phyloP scores from a whole-genome alignment of 2,329 filamentous ascomycete species.

The Aciculosporium take region DNA sequence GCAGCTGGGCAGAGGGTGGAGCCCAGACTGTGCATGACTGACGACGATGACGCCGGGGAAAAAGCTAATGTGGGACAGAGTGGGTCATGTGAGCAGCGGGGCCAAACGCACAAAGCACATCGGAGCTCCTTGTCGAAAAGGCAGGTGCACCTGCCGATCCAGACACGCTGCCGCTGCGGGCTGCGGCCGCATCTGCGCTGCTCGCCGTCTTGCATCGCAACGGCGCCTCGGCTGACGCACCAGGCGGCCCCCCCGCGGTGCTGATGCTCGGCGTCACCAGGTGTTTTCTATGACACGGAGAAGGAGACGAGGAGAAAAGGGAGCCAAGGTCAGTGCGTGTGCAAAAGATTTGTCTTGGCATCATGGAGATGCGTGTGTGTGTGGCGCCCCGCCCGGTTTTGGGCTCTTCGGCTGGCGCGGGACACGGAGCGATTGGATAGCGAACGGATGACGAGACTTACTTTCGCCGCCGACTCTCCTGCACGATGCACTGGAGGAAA shows the following conservation, averaged over 20 bases:
- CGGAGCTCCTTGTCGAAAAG: conserved; percentile 12
- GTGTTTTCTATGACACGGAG: conserved; percentile 24
- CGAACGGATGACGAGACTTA: conserved; percentile 38
- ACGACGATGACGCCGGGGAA: background rate
- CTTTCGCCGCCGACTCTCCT: conserved; percentile 76
- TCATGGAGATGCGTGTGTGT: too few species aligned
- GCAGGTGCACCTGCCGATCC: conserved; percentile 10
- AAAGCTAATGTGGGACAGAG: background rate
- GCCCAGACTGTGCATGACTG: too few species aligned
- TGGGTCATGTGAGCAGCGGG: too few species aligned
- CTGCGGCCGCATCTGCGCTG: conserved; percentile 20
- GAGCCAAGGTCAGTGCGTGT: too few species aligned
- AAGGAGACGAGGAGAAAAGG: background rate
- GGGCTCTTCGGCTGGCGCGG: background rate
- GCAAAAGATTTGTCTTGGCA: too few species aligned
- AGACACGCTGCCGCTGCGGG: conserved; percentile 23
- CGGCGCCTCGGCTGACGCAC: conserved; percentile 26
- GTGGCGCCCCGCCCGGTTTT: background rate
- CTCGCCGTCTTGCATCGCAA: conserved; percentile 7
- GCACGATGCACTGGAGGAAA: conserved; percentile 43
- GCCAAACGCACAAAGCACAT: conserved; percentile 17
- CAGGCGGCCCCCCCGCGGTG: conserved; percentile 17
- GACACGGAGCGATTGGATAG: conserved; percentile 1
- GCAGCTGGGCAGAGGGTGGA: too few species aligned
- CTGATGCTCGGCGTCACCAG: conserved; percentile 25